These are phyloP conservation scores for Cordyceps farinosa DNA, from an alignment of 2,329 filamentous ascomycete species.

Conservation along the genomic window DNA sequence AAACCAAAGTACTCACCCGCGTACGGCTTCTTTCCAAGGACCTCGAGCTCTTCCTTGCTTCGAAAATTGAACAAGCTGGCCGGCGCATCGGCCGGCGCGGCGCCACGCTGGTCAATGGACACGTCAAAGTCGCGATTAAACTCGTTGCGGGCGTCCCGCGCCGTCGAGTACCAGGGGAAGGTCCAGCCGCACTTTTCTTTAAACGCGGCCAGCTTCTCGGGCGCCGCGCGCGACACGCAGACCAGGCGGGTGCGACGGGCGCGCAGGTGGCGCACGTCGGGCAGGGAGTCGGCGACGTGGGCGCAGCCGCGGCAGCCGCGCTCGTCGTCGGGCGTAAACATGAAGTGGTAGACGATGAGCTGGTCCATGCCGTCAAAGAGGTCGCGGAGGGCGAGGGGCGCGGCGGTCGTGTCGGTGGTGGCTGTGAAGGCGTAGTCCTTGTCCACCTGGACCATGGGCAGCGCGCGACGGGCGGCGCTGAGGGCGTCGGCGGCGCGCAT, in stretches of 20 bases:
- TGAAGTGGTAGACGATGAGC: conserved; percentile 45
- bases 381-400: conserved; percentile 26
- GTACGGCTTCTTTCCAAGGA: conserved; percentile 27
- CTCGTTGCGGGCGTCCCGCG: conserved; percentile 24
- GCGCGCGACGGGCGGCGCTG: conserved; percentile 30
- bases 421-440: conserved; percentile 36
- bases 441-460: conserved; percentile 39
- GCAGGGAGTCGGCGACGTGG: conserved; percentile 37
- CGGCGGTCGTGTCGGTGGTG: conserved; percentile 24
- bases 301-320: conserved; percentile 38
- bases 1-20: conserved; percentile 35
- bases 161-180: conserved; percentile 39
- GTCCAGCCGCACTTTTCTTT: conserved; percentile 37
- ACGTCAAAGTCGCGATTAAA: conserved; percentile 42
- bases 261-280: conserved; percentile 35
- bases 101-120: conserved; percentile 26
- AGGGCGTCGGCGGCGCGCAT: conserved; percentile 30
- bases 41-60: conserved; percentile 25
- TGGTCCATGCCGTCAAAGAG: conserved; percentile 34
- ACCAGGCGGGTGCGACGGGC: conserved; percentile 37
- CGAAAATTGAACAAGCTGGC: conserved; percentile 27
- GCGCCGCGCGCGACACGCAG: conserved; percentile 37
- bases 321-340: conserved; percentile 36
- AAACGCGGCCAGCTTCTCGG: conserved; percentile 35
- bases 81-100: conserved; percentile 23